Evolutionary conservation across 768 basidiomycete species (phyloP), one percentile per base, ranked within the genome.

Genomic region (Boletus rubescentipes): DNA sequence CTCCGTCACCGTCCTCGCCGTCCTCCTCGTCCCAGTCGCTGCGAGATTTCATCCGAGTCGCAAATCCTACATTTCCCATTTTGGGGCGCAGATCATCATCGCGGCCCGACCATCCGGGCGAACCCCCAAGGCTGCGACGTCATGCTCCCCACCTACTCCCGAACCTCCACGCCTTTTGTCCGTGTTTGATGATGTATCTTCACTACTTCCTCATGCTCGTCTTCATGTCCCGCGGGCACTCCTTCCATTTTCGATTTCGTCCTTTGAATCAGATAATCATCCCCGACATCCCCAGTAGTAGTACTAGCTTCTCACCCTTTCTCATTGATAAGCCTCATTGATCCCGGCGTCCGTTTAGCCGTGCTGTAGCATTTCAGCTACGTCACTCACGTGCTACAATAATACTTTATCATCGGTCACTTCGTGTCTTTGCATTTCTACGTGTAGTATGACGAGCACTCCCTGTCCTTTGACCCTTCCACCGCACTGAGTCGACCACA

Each of bases 31-130:
- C 35, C 35, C 6, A 26, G 26, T 26, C 26, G 6, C 26, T 26
- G 6, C 26, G 6, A 26, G 26, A 26, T 26, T 26, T 26, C 26
- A 6, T 26, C 26, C 26, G 26, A 26, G 26, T 43, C 39, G 12
- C 34, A 39, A 46, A 52, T 54, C 46, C 6, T 46, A 12, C 45
- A 40, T 21, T 45, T 64, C 44, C 67, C 65, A 12, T 54, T 63
- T 67, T 53, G 26, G 67, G 58, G 30, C 16, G 65, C 49, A 67
- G 56, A 68, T 68, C 67, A 68, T 68, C 67, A 42, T 52, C 51
- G 12, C 61, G 61, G 53, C 43, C 54, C 57, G 55, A 9, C 36
- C 16, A 15, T 14, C 26, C 45, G 37, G 20, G 46, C 42, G n/a
- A 26, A 3, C 6, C 26, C 26, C 26, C 26, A 16, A n/a, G n/a